Conservation (phyloP, 768 basidiomycete species). For the Podaxis sp. region DNA sequence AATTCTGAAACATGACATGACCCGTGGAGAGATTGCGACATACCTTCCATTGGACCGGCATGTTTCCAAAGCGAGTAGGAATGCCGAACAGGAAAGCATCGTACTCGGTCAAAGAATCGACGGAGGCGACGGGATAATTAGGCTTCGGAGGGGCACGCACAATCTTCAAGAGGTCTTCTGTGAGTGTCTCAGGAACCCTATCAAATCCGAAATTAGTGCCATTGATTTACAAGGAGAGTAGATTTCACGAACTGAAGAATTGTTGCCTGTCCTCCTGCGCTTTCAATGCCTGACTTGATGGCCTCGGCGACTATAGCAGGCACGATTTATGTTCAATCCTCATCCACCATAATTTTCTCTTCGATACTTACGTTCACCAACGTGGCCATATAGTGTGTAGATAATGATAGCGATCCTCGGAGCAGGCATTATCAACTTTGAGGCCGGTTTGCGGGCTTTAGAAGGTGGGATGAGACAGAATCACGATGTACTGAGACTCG, state of each 20-base stretch:
- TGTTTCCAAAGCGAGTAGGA: conserved; percentile 79
- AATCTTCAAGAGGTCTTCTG: conserved; percentile 60
- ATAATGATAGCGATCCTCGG: conserved; percentile 71
- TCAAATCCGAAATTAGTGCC: conserved; percentile 2
- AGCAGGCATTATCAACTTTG: conserved; percentile 32
- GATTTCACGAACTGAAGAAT: conserved; percentile 55
- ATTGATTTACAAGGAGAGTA: neutral
- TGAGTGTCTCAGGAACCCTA: conserved; percentile 80
- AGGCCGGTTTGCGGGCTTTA: neutral
- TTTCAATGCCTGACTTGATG: conserved; percentile 45
- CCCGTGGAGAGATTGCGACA: neutral
- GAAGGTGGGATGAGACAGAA: neutral
- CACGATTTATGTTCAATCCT: conserved; percentile 5
- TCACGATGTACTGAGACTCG: neutral
- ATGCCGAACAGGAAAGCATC: conserved; percentile 80
- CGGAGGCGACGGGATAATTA: conserved; percentile 65
- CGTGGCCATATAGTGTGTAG: conserved; percentile 76
- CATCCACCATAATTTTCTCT: neutral
- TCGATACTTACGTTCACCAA: conserved; percentile 54
- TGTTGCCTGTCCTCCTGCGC: conserved; percentile 47
- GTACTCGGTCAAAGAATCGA: conserved; percentile 50
- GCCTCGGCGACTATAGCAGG: conserved; percentile 55
- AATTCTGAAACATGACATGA: neutral
- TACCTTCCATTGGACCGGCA: conserved; percentile 81
- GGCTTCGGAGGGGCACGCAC: conserved; percentile 76